Conservation (phyloP, 148 eudicot species). For the Arbutus unedo region DNA sequence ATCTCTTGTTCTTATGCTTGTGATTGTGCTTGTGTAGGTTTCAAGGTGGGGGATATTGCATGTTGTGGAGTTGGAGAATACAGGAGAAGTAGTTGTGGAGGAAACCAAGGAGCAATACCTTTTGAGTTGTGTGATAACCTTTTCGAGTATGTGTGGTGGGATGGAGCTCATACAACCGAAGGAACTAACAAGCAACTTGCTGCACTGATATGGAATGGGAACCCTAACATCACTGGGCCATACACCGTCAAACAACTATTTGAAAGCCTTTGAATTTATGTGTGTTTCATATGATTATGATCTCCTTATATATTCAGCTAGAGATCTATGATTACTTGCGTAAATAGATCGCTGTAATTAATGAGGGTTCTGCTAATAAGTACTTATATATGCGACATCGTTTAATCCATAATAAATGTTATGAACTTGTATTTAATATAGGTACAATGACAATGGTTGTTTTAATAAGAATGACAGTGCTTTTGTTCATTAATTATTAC, state of each 20-base stretch:
- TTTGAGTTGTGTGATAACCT: background rate
- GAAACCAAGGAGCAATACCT: background rate
- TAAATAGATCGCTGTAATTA: background rate
- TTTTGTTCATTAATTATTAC: too few species aligned
- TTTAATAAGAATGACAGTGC: too few species aligned
- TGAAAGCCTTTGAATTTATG: background rate
- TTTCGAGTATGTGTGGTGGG: conserved; percentile 2
- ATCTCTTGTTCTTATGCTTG: background rate
- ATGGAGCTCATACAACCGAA: conserved; percentile 8
- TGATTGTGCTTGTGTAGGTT: conserved; percentile 26
- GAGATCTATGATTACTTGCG: background rate
- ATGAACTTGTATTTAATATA: too few species aligned
- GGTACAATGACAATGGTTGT: too few species aligned
- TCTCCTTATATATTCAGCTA: too few species aligned
- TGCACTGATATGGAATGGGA: background rate
- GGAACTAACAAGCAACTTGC: conserved; percentile 6
- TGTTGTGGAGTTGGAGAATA: conserved; percentile 44
- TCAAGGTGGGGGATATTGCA: conserved; percentile 34
- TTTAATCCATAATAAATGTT: too few species aligned
- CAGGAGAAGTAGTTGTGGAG: conserved; percentile 3
- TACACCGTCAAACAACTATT: conserved; percentile 7
- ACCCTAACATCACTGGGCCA: background rate
- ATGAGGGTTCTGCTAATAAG: too few species aligned
- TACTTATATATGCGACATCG: too few species aligned
- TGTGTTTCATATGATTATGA: background rate